Evolutionary conservation across 345 rosid genomes (phyloP), one percentile per base, ranked within the genome.

Genomic region (Arabidopsis arenosa): DNA sequence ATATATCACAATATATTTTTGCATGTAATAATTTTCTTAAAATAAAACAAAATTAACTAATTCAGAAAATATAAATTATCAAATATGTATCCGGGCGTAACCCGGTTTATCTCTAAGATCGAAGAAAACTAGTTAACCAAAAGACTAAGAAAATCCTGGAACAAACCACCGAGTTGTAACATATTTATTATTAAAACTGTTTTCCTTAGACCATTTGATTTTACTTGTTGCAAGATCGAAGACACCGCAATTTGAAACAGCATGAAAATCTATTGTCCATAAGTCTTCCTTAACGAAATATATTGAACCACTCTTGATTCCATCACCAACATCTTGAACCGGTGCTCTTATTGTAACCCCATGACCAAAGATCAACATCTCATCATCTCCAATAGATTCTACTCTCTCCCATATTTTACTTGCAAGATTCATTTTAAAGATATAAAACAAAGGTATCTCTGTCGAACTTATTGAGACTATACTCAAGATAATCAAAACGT

Each of bases 311-410:
- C 15, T 51, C 13, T 21, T 51, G 30, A 51, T 9, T 51, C 56
- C 56, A 51, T 51, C 56, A 51, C 56, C 32, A 51, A 51, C 56
- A 51, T 51, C 30, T 21, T 51, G 56, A 51, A 51, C 56, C 56
- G 7, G 56, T 51, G 30, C 56, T 51, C 14, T 51, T 51, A 21
- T 51, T 51, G 56, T 51, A 51, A 51, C 32, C 6, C 32, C 14
- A 21, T 51, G 56, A 51, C 56, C 56, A 51, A 51, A 51, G 13
- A 51, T 51, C 5, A 49, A 9, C 54, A 49, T 49, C 13, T 9
- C 32, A 51, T 51, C 56, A 51, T 21, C 30, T 21, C 56, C 32
- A 51, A 21, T 51, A 21, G 30, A 9, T 21, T 21, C 56, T 21
- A 21, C 32, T 51, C 32, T 51, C 10, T 51, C 56, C 56, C 32